Conservation (phyloP, 2,329 filamentous ascomycete genomes). For the Penicillium glabrum region DNA sequence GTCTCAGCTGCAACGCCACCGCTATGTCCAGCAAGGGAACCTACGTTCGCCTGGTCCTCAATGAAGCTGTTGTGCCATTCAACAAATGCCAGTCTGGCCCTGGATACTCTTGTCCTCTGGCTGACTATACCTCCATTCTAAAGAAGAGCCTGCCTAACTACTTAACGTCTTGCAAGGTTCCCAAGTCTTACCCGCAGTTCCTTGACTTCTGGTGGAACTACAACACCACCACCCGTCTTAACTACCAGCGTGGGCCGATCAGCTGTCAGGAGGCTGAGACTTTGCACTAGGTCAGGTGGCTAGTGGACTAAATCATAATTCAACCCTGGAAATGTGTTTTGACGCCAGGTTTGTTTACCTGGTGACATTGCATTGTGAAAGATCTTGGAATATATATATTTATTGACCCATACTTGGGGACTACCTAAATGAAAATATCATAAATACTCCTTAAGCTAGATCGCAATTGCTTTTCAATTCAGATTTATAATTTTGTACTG, state of each 20-base stretch:
- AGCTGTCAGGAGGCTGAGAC: conserved; percentile 1
- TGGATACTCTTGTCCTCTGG: conserved; percentile 14
- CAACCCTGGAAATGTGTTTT: neutral
- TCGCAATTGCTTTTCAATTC: no score
- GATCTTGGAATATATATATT: neutral
- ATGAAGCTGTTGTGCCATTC: conserved; percentile 23
- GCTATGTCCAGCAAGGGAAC: conserved; percentile 9
- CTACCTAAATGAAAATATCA: no score
- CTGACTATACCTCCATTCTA: conserved; percentile 3
- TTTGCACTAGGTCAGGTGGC: neutral
- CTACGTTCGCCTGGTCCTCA: conserved; percentile 22
- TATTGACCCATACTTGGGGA: no score
- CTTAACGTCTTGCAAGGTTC: conserved; percentile 8
- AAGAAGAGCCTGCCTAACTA: conserved; percentile 6
- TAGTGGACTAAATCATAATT: neutral
- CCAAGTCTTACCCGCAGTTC: conserved; percentile 13
- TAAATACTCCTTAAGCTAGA: no score
- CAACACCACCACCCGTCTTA: conserved; percentile 9
- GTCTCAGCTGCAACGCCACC: conserved; percentile 20
- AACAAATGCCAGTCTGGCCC: conserved; percentile 13
- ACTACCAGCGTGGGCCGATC: conserved; percentile 1
- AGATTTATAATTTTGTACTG: neutral
- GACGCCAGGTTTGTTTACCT: neutral
- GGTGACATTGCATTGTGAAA: neutral
- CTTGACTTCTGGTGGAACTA: conserved; percentile 17